phyloP scores from a whole-genome alignment of 2,329 filamentous ascomycete species.

The Sclerotinia trifoliorum region DNA sequence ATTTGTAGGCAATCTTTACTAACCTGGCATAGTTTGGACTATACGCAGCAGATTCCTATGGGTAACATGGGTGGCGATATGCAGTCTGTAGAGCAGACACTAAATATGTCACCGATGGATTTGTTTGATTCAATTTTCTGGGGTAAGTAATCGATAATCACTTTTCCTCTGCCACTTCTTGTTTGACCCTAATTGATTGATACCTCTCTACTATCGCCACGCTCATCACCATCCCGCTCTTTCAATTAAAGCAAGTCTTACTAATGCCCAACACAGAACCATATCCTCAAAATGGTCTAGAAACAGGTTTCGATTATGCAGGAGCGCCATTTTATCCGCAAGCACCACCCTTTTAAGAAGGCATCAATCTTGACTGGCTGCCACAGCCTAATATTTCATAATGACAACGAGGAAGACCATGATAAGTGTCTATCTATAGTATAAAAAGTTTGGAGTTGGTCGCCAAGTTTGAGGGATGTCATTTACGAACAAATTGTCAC shows the following conservation, averaged over 20 bases:
- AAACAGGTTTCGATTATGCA: conserved; percentile 20
- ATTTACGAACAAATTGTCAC: not conserved
- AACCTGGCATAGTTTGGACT: conserved; percentile 40
- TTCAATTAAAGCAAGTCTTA: not conserved
- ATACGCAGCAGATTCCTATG: conserved; percentile 39
- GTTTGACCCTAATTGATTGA: not conserved
- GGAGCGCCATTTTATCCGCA: conserved; percentile 15
- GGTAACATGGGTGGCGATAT: conserved; percentile 43
- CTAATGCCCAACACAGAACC: conserved; percentile 16
- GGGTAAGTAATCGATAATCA: conserved; percentile 49
- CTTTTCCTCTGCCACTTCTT: not conserved
- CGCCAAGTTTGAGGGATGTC: not conserved
- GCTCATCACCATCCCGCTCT: too few relatives aligned
- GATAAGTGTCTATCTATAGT: not conserved
- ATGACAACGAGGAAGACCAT: not conserved
- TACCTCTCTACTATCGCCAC: not conserved
- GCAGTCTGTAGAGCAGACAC: conserved; percentile 51
- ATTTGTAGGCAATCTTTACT: conserved; percentile 1
- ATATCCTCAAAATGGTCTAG: conserved; percentile 17
- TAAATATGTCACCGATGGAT: conserved; percentile 66
- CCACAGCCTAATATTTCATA: not conserved
- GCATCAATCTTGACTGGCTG: not conserved
- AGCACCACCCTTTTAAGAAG: conserved; percentile 8
- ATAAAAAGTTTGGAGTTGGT: not conserved
- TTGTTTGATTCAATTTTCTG: conserved; percentile 68